Evolutionary conservation across 768 basidiomycete species (phyloP), one percentile per base, ranked within the genome.

Genomic region (Infundibulicybe gibba): DNA sequence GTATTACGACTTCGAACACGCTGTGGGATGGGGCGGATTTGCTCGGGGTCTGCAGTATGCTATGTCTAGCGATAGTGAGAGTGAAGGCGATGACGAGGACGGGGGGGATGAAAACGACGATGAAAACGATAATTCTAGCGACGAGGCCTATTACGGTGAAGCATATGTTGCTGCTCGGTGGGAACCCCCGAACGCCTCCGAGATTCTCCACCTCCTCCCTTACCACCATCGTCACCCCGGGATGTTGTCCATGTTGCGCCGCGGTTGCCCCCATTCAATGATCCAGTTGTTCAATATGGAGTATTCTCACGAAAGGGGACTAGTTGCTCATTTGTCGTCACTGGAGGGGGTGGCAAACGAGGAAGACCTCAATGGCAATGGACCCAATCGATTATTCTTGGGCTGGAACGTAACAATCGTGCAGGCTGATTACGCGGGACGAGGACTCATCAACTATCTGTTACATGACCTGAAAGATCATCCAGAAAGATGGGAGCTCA

Each of bases 391-490:
- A 20, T 56, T 87, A 8, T 82, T 71, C 51, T 70, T 89, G 4
- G 87, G 87, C 4, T 89, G 83, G 83, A 87, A 86, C 52, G 73
- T 88, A 45, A 53, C 63, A 15, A 61, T 83, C 40, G 71, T 79
- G 47, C 60, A 54, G 12, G 63, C 64, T 34, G 82, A 83, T 48
- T 57, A 56, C 5, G 69, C 72, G 40, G 80, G 76, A 15, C 62
- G 65, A 8, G 57, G 54, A 32, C 79, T 66, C 30, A 75, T 84
- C 45, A 64, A 64, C 40, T 56, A 61, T 38, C 59, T 80, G 16
- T 48, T 74, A 39, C 46, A 49, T 12, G 71, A 74, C 31, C 59
- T 71, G 41, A 62, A 55, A 41, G 49, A 51, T 5, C 54, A 52
- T 32, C 63, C 67, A 5, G 57, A 62, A 15, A 58, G 62, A 45